Evolutionary conservation across 768 basidiomycete genomes (phyloP).

Genomic region (Macrolepiota fuliginosa): DNA sequence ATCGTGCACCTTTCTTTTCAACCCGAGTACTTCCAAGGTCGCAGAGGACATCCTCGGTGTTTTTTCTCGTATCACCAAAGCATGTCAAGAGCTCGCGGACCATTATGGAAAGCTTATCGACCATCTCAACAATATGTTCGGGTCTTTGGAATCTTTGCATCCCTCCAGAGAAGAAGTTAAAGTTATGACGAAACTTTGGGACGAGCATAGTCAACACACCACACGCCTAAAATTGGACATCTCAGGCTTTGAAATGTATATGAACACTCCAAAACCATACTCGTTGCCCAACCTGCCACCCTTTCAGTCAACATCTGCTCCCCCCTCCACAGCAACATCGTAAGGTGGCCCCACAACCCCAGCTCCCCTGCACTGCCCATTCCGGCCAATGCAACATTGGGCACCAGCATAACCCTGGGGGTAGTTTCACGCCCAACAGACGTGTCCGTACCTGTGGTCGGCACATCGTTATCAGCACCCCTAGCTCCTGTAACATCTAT

Average conservation of each 20-base stretch:
- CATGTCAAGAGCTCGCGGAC: too few species aligned
- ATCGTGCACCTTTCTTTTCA: too few species aligned
- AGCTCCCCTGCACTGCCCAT: not conserved
- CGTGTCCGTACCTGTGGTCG: not conserved
- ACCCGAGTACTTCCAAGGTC: too few species aligned
- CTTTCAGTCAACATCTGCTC: not conserved
- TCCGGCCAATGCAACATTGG: not conserved
- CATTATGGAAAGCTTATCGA: too few species aligned
- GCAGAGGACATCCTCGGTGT: too few species aligned
- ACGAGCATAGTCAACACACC: not conserved
- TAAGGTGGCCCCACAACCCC: not conserved
- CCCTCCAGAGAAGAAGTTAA: not conserved
- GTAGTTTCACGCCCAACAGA: not conserved
- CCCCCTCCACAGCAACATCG: not conserved
- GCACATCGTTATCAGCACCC: not conserved
- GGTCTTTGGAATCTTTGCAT: too few species aligned
- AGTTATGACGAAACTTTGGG: not conserved
- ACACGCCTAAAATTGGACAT: not conserved
- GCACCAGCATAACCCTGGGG: not conserved
- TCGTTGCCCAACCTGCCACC: not conserved
- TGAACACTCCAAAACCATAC: not conserved
- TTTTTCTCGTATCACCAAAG: too few species aligned
- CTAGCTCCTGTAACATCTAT: not conserved
- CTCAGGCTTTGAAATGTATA: not conserved
- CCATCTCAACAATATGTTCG: too few species aligned